Evolutionary conservation across 371 early-diverging fungal species (phyloP).

Genomic region (Enterospora canceri): DNA sequence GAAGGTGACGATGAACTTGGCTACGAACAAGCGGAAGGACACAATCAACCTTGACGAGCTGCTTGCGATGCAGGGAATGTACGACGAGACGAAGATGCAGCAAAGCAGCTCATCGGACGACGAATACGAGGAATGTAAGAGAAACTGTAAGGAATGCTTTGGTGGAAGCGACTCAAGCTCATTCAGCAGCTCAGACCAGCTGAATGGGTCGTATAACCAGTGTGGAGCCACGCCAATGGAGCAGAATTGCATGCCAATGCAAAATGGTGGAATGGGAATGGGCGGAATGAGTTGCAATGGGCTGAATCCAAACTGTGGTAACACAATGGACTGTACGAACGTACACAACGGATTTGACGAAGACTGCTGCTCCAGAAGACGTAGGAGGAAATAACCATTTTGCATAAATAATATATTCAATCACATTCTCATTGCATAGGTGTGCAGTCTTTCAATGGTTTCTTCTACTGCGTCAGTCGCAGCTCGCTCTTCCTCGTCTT

Average conservation of each 20-base stretch:
- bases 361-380: neutral
- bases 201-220: neutral
- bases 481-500: neutral
- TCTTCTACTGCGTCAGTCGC: neutral
- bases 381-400: neutral
- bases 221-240: neutral
- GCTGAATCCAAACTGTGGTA: neutral
- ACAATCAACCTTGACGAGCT: neutral
- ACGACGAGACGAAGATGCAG: neutral
- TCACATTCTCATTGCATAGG: neutral
- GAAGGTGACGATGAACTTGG: neutral
- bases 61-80: neutral
- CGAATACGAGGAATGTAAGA: constrained; percentile 1
- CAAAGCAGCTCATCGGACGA: neutral
- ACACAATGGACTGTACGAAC: neutral
- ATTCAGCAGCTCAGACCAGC: neutral
- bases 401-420: neutral
- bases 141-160: neutral
- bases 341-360: neutral
- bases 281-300: neutral
- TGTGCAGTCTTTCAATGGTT: neutral
- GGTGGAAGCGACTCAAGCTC: neutral
- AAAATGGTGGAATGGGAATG: neutral
- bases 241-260: neutral
- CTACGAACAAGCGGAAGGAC: neutral